Percentiles rank a stretch among this genome's conserved stretches.
Conservation (phyloP, 2,329 filamentous ascomycete genomes). For the Phaeosphaeriaceae sp. region DNA sequence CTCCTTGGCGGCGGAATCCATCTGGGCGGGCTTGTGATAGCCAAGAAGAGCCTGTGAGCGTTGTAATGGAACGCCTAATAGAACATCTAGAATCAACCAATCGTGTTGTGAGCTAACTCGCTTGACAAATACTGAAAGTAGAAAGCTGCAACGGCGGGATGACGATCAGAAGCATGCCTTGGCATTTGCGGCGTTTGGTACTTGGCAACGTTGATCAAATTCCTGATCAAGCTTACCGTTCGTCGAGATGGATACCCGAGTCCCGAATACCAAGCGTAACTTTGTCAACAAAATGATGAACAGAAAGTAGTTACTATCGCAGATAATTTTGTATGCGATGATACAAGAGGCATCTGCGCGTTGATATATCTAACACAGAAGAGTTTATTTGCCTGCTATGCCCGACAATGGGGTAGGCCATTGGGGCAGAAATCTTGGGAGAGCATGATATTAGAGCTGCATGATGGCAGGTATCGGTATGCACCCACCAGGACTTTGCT, state of each 20-base stretch:
- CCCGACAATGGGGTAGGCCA: too few species aligned
- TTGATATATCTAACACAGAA: too few species aligned
- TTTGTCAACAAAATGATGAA: too few species aligned
- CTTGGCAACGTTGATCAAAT: constrained; percentile 17
- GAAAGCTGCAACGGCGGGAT: constrained; percentile 5
- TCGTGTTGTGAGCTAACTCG: not conserved
- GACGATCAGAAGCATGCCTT: constrained; percentile 11
- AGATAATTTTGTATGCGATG: too few species aligned
- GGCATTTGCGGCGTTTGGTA: constrained; percentile 14
- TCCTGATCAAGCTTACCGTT: constrained; percentile 12
- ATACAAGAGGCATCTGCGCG: not conserved
- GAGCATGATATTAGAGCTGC: not conserved
- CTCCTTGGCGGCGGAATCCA: constrained; percentile 26
- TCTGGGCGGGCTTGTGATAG: constrained; percentile 9
- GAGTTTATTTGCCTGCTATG: too few species aligned
- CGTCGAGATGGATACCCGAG: not conserved
- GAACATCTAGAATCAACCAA: constrained; percentile 5
- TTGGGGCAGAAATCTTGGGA: too few species aligned
- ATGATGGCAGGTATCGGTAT: too few species aligned
- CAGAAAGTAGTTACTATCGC: not conserved
- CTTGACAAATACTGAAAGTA: not conserved
- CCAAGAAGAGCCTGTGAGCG: constrained; percentile 18
- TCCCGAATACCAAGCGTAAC: constrained; percentile 3
- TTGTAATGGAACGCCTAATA: constrained; percentile 5
- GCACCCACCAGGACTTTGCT: too few species aligned